Conservation (phyloP, 2,329 filamentous ascomycete species). For the Septoria petroselini region DNA sequence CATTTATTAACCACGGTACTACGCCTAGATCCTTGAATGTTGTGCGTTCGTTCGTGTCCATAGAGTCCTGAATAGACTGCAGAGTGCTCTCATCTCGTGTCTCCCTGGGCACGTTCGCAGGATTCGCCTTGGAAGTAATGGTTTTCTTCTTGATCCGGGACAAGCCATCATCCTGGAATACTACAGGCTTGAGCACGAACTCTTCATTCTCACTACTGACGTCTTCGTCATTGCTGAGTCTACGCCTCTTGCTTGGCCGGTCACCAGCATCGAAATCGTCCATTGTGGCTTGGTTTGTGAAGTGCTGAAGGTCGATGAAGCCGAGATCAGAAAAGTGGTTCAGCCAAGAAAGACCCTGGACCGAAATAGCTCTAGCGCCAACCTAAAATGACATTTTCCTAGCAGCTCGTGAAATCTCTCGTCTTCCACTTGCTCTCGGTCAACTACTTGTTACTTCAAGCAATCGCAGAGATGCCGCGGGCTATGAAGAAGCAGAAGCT, state of each 20-base stretch:
- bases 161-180: conserved; percentile 4
- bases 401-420: not conserved
- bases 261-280: conserved; percentile 10
- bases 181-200: not conserved
- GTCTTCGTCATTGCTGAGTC: conserved; percentile 16
- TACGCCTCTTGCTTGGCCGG: conserved; percentile 18
- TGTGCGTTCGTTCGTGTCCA: conserved; percentile 28
- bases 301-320: not conserved
- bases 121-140: not conserved
- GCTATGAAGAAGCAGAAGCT: conserved; percentile 38
- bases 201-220: not conserved
- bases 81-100: not conserved
- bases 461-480: conserved; percentile 17
- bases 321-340: conserved; percentile 1
- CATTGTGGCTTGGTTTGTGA: not conserved
- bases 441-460: not conserved
- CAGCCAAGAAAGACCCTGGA: conserved; percentile 4
- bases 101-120: not conserved
- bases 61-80: conserved; percentile 30
- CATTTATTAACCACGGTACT: conserved; percentile 72
- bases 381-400: conserved; percentile 11
- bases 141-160: conserved; percentile 13
- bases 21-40: conserved; percentile 37
- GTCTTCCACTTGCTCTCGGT: not conserved
- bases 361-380: not conserved